phyloP scores from a whole-genome alignment of 2,329 filamentous ascomycete species.

The Metarhizium album region DNA sequence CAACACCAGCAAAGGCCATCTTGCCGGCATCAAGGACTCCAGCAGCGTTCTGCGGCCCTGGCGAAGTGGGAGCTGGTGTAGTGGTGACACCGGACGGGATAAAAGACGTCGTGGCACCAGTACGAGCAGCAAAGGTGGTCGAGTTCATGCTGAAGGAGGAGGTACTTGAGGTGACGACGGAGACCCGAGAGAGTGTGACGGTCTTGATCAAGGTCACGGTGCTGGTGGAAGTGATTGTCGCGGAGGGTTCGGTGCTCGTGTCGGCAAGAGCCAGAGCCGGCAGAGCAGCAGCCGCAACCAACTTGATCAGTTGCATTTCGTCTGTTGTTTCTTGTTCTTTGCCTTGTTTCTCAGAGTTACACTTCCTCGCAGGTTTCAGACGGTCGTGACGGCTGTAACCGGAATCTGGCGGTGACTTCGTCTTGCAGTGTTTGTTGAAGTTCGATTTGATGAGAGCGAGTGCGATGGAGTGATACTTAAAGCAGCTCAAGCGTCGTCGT shows the following conservation, averaged over 20 bases:
- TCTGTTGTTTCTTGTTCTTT: background rate
- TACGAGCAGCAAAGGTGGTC: slow-evolving; percentile 22
- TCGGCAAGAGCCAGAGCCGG: slow-evolving; percentile 42
- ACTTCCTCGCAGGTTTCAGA: background rate
- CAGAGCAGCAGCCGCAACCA: slow-evolving; percentile 39
- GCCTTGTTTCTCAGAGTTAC: too few relatives aligned
- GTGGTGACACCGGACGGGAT: slow-evolving; percentile 13
- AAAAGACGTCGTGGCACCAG: slow-evolving; percentile 14
- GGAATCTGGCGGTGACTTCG: background rate
- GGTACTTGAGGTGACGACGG: slow-evolving; percentile 28
- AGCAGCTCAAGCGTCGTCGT: background rate
- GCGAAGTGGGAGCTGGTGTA: slow-evolving; percentile 19
- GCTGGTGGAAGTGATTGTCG: slow-evolving; percentile 36
- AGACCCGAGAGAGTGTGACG: slow-evolving; percentile 37
- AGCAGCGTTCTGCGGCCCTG: slow-evolving; percentile 30
- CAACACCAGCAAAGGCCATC: slow-evolving; percentile 37
- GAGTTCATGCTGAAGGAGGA: slow-evolving; percentile 22
- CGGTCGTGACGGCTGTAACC: background rate
- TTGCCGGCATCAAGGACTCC: slow-evolving; percentile 31
- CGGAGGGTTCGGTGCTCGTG: slow-evolving; percentile 20
- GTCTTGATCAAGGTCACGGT: slow-evolving; percentile 42
- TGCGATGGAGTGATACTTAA: background rate
- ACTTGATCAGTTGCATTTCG: slow-evolving; percentile 21
- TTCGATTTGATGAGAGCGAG: background rate
- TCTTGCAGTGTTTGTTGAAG: too few relatives aligned